Evolutionary conservation across 2,329 filamentous ascomycete species (phyloP).

Genomic region (Aspergillus sp.): DNA sequence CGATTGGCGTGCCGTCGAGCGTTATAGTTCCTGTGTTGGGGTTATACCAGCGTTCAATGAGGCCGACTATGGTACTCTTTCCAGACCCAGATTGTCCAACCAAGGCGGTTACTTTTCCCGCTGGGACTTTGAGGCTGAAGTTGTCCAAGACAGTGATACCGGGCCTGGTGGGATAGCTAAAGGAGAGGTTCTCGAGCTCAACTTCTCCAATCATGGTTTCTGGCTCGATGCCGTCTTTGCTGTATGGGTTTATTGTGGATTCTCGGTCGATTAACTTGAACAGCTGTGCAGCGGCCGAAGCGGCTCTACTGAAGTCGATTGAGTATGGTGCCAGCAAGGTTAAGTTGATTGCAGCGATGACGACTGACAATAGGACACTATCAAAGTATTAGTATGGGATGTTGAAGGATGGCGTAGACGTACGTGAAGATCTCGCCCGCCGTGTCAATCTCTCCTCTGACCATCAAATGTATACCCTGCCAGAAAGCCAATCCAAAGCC

Average conservation of each 20-base stretch:
- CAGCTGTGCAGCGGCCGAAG: slow-evolving; percentile 86
- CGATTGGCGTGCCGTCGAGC: slow-evolving; percentile 80
- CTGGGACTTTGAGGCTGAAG: slow-evolving; percentile 75
- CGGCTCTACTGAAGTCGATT: slow-evolving; percentile 79
- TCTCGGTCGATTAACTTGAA: slow-evolving; percentile 86
- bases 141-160: slow-evolving; percentile 86
- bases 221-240: slow-evolving; percentile 67
- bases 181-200: slow-evolving; percentile 77
- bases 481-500: slow-evolving; percentile 89
- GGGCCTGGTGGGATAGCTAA: slow-evolving; percentile 90
- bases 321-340: slow-evolving; percentile 83
- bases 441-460: slow-evolving; percentile 60
- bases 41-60: slow-evolving; percentile 92
- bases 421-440: slow-evolving; percentile 71
- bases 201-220: slow-evolving; percentile 74
- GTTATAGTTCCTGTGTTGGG: slow-evolving; percentile 78
- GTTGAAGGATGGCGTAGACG: slow-evolving; percentile 7
- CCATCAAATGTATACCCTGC: slow-evolving; percentile 78
- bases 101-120: slow-evolving; percentile 87
- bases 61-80: slow-evolving; percentile 89
- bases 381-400: slow-evolving; percentile 11
- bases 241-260: slow-evolving; percentile 79
- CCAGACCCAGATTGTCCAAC: slow-evolving; percentile 93
- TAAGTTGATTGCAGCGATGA: slow-evolving; percentile 89
- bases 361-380: slow-evolving; percentile 76